A percentile compares a stretch with the other conserved stretches of the same genome.
These are phyloP conservation scores for Vigna reflexopilosa DNA, from an alignment of 306 rosid genomes.

Conservation along the genomic window DNA sequence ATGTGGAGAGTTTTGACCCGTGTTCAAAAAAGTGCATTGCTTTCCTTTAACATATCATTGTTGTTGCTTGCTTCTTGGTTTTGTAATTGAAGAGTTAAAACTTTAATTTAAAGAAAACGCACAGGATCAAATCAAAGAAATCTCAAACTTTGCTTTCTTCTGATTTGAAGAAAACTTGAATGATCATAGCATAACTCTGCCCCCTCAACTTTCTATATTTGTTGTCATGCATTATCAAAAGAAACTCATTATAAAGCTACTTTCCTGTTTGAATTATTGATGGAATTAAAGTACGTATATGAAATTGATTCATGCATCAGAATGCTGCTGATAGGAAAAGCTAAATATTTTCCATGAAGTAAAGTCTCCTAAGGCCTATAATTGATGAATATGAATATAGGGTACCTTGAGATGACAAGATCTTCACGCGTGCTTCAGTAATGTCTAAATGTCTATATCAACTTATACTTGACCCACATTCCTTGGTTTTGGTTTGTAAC, in stretches of 20 bases:
- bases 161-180: conserved; percentile 2
- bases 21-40: neutral
- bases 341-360: neutral
- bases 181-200: conserved; percentile 7
- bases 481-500: conserved; percentile 7
- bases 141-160: neutral
- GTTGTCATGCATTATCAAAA: conserved; percentile 29
- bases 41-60: neutral
- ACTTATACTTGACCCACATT: conserved; percentile 41
- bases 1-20: conserved; percentile 25
- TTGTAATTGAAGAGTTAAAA: conserved; percentile 30
- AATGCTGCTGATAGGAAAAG: conserved; percentile 39
- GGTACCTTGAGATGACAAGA: conserved; percentile 36
- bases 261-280: conserved; percentile 38
- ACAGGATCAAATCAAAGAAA: neutral
- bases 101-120: neutral
- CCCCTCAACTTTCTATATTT: conserved; percentile 10
- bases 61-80: conserved; percentile 28
- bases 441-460: conserved; percentile 38
- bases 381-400: conserved; percentile 41
- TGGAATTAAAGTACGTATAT: conserved; percentile 14
- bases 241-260: conserved; percentile 6
- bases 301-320: conserved; percentile 37
- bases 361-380: conserved; percentile 39
- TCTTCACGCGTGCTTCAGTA: conserved; percentile 51